These are phyloP conservation scores for Rhodocollybia butyracea DNA, from an alignment of 768 basidiomycete species.

Conservation along the genomic window DNA sequence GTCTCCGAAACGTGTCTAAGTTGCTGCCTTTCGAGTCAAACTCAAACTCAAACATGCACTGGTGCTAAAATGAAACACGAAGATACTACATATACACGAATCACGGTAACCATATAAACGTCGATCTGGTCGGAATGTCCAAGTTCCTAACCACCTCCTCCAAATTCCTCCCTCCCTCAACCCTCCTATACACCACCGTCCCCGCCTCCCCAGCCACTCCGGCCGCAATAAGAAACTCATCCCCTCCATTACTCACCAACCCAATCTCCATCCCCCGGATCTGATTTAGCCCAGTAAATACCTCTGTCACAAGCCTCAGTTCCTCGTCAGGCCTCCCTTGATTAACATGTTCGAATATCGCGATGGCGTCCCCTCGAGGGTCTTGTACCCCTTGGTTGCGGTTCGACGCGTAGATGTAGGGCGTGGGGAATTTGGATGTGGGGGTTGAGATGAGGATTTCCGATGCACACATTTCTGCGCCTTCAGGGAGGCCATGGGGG, in stretches of 20 bases:
- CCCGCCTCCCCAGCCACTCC: conserved; percentile 52
- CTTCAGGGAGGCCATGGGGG: conserved; percentile 38
- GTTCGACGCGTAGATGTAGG: conserved; percentile 67
- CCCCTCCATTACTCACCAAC: conserved; percentile 39
- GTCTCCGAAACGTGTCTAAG: too few species aligned
- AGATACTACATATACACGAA: too few species aligned
- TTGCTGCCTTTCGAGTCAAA: too few species aligned
- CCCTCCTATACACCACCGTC: conserved; percentile 49
- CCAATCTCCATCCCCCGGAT: conserved; percentile 67
- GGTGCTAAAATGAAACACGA: too few species aligned
- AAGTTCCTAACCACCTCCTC: conserved; percentile 49
- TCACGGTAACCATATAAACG: conserved; percentile 54
- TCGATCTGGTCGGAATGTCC: conserved; percentile 45
- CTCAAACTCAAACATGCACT: too few species aligned
- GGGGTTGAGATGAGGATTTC: conserved; percentile 61
- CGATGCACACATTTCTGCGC: conserved; percentile 46
- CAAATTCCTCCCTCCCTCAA: conserved; percentile 47
- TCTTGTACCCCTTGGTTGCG: conserved; percentile 53
- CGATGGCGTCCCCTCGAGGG: conserved; percentile 54
- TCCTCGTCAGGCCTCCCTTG: conserved; percentile 17
- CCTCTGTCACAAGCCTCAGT: conserved; percentile 38
- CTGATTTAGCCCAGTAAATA: conserved; percentile 62
- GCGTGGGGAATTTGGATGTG: conserved; percentile 40
- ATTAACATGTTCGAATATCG: conserved; percentile 47
- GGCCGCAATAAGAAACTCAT: conserved; percentile 50